A percentile compares a stretch with the other conserved stretches of the same genome.
Conservation (phyloP, 2,329 filamentous ascomycete species). For the Botrytis elliptica region DNA sequence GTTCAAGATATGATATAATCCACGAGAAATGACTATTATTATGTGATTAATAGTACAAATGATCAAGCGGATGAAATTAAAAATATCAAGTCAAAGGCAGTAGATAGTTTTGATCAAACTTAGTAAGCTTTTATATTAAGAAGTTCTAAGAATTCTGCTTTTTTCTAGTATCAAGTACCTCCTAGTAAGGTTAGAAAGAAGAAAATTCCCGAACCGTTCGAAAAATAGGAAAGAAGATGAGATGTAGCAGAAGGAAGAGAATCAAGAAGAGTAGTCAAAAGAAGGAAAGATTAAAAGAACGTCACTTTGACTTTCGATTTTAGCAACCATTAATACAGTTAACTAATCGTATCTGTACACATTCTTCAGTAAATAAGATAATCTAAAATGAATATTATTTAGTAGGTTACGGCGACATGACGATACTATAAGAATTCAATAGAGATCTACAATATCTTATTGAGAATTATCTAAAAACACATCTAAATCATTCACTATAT, state of each 20-base stretch:
- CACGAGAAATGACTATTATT: neutral
- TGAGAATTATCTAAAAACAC: neutral
- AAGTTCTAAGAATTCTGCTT: no score
- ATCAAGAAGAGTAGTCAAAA: no score
- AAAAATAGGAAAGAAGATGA: no score
- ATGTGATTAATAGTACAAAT: neutral
- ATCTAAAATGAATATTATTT: neutral
- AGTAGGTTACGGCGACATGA: fast-evolving
- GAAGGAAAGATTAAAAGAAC: no score
- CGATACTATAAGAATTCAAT: neutral
- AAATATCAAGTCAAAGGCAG: neutral
- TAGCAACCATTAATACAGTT: no score
- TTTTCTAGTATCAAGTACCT: no score
- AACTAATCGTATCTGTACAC: no score
- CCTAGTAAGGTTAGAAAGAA: neutral
- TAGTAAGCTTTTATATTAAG: no score
- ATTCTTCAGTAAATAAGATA: neutral
- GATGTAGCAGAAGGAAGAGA: no score
- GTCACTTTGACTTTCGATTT: no score
- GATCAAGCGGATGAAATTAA: neutral
- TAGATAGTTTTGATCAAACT: neutral
- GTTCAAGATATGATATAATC: neutral
- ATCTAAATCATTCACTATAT: neutral
- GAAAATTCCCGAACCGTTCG: neutral
- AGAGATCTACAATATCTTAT: neutral